Evolutionary conservation across 345 rosid species (phyloP), one percentile per base, ranked within the genome.

Genomic region (Orychophragmus violaceus): DNA sequence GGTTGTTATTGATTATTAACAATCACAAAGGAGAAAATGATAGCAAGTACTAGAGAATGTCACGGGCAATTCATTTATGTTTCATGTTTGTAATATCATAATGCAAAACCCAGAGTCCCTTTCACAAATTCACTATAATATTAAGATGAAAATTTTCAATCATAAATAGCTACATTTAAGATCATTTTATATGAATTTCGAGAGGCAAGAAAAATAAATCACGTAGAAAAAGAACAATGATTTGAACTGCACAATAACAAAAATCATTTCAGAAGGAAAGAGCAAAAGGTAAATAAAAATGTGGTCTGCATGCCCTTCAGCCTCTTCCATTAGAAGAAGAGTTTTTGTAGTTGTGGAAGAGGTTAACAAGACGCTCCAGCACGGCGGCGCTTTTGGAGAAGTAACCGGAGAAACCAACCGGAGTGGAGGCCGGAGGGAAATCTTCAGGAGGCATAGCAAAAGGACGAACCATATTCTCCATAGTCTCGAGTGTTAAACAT

Each of bases 361-460:
- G 85, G 66, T 82, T 87, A 18, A 87, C 95, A 28, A 87, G 78
- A 49, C 90, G 88, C 75, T 87, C 91, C 5, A 91, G 95, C 36
- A 95, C 96, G 1, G 90, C 76, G 3, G 99, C 99, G 44, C 98
- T 95, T 83, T 87, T 95, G 4, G 95, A 75, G 68, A 95, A 95
- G 81, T 91, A 89, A 60, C 98, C 99, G 0, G 99, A 79, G 88
- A 95, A 95, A 56, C 99, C 99, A 3, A 86, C 98, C 4, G 98
- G 98, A 11, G 81, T 75, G 8, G 91, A 64, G 6, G 99, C 84
- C 6, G 99, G 99, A 50, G 99, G 99, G 62, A 95, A 95, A 74
- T 95, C 99, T 71, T 95, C 99, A 3, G 98, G 85, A 0, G 98
- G 99, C 99, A 95, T 91, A 6, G 97, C 99, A 60, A 95, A 95